phyloP scores from a whole-genome alignment of 192 early-diverging fungal species.

The Dissophora globulifera region DNA sequence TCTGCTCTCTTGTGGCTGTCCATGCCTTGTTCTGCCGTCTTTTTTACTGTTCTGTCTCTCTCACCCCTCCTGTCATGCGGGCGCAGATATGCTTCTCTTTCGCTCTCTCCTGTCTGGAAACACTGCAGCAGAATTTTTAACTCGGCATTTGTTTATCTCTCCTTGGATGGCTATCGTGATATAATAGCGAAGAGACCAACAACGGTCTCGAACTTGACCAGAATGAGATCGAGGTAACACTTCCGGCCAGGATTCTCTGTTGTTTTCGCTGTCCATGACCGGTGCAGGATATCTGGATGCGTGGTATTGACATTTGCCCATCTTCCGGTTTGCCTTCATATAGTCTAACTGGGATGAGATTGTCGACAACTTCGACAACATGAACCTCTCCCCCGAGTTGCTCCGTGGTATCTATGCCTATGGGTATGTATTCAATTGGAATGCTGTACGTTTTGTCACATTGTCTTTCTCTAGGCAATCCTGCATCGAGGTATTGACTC shows the following conservation, averaged over 20 bases:
- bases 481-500: not conserved
- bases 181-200: slow-evolving; percentile 29
- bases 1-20: too few relatives aligned
- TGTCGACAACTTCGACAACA: slow-evolving; percentile 96
- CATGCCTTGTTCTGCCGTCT: too few relatives aligned
- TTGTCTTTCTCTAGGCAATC: too few relatives aligned
- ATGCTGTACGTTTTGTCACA: too few relatives aligned
- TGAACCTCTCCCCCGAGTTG: slow-evolving; percentile 89
- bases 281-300: not conserved
- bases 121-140: not conserved
- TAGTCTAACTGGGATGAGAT: slow-evolving; percentile 96
- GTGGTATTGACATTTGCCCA: not conserved
- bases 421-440: slow-evolving; percentile 67
- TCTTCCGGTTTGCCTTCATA: slow-evolving; percentile 1
- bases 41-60: not conserved
- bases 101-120: too few relatives aligned
- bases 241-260: not conserved
- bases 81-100: not conserved
- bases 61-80: not conserved
- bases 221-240: slow-evolving; percentile 53
- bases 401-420: slow-evolving; percentile 98
- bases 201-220: slow-evolving; percentile 51
- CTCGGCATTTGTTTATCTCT: not conserved
- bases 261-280: not conserved
- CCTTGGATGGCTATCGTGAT: not conserved